Percentiles rank a stretch among this genome's conserved stretches.
Conservation (phyloP, 768 basidiomycete species). For the Phylloporus sp. region DNA sequence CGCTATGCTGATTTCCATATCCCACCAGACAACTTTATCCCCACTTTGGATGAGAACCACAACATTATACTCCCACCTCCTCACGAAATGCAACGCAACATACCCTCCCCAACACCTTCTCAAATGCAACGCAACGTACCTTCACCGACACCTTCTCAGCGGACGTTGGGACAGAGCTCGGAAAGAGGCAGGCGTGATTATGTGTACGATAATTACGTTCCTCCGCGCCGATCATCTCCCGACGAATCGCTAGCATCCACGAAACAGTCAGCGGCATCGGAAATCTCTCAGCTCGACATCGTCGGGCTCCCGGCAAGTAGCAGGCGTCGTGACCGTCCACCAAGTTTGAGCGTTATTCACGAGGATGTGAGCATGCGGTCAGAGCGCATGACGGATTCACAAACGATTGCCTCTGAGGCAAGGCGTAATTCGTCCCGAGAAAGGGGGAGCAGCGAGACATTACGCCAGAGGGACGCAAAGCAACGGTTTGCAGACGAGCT, state of each 20-base stretch:
- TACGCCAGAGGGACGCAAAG: constrained; percentile 18
- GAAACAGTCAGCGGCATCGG: constrained; percentile 27
- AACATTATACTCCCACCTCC: constrained; percentile 49
- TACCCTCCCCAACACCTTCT: constrained; percentile 28
- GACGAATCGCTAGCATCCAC: constrained; percentile 29
- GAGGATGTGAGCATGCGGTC: constrained; percentile 30
- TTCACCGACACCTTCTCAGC: constrained; percentile 29
- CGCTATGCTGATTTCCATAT: constrained; percentile 24
- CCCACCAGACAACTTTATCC: constrained; percentile 51
- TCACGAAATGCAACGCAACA: constrained; percentile 40
- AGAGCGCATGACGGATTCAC: constrained; percentile 21
- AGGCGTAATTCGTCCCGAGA: constrained; percentile 13
- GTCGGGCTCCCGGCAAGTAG: constrained; percentile 22
- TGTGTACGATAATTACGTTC: constrained; percentile 17
- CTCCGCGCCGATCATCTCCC: constrained; percentile 24
- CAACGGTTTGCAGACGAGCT: constrained; percentile 34
- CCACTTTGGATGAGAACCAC: constrained; percentile 36
- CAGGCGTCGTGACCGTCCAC: constrained; percentile 21
- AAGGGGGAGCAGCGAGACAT: constrained; percentile 15
- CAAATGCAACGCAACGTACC: constrained; percentile 33
- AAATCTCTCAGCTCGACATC: constrained; percentile 32
- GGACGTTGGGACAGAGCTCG: constrained; percentile 10
- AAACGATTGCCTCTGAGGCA: constrained; percentile 17
- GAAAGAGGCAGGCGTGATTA: constrained; percentile 27
- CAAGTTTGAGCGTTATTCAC: constrained; percentile 30